Conservation (phyloP, 2,329 filamentous ascomycete species). For the Dactylonectria estremocensis region DNA sequence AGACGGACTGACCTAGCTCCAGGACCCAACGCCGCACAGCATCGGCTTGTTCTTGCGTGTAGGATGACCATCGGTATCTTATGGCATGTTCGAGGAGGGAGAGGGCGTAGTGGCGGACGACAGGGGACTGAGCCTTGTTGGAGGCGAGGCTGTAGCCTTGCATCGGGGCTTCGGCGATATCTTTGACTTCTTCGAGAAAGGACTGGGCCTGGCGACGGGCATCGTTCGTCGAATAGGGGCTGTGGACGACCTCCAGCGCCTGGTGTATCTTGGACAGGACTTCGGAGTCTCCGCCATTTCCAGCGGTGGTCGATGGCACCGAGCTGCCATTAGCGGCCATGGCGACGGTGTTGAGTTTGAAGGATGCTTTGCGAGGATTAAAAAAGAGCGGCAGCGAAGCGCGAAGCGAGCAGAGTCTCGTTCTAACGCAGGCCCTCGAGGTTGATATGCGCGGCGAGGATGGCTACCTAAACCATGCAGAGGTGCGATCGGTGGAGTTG, state of each 20-base stretch:
- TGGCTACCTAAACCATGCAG: conserved; percentile 40
- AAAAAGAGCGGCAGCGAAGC: conserved; percentile 33
- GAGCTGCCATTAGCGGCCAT: conserved; percentile 58
- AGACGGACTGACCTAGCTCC: conserved; percentile 80
- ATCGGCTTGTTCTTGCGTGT: conserved; percentile 76
- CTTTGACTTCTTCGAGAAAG: conserved; percentile 90
- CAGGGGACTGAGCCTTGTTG: conserved; percentile 80
- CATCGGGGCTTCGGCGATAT: conserved; percentile 82
- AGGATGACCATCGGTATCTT: conserved; percentile 86
- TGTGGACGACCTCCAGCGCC: conserved; percentile 91
- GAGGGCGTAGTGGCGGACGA: conserved; percentile 94
- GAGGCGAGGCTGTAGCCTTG: conserved; percentile 88
- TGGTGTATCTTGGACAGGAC: conserved; percentile 80
- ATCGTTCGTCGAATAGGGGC: conserved; percentile 84
- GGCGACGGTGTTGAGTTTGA: conserved; percentile 20
- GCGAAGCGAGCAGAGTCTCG: conserved; percentile 35
- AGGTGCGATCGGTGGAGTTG: conserved; percentile 14
- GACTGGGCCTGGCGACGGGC: conserved; percentile 85
- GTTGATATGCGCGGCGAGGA: conserved; percentile 32
- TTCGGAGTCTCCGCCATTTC: conserved; percentile 58
- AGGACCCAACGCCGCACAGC: conserved; percentile 84
- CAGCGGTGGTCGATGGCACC: conserved; percentile 48
- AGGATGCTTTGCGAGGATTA: conserved; percentile 24
- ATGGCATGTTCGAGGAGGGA: conserved; percentile 93
- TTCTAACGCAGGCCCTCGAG: conserved; percentile 42